A percentile compares a stretch with the other conserved stretches of the same genome.
These are phyloP conservation scores for Blastocystis sp. DNA, from an alignment of 352 stramenopile genomes.

Conservation along the genomic window DNA sequence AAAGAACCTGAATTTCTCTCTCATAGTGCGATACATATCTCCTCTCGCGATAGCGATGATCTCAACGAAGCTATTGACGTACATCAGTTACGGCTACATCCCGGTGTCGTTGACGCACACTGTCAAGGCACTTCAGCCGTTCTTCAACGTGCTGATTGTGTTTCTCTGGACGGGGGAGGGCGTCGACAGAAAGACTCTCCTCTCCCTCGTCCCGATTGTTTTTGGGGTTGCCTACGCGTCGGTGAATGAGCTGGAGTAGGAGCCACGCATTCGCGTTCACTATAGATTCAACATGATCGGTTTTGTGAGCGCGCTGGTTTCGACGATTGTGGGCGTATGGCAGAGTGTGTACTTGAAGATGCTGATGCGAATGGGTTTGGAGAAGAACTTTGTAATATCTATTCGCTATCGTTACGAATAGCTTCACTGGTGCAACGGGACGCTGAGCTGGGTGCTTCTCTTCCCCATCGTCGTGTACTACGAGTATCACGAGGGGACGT, in stretches of 20 bases:
- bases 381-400: constrained; percentile 50
- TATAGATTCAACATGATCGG: constrained; percentile 62
- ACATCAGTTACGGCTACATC: constrained; percentile 61
- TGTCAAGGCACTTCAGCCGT: constrained; percentile 70
- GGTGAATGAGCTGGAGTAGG: constrained; percentile 62
- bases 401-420: neutral
- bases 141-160: constrained; percentile 71
- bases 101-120: constrained; percentile 69
- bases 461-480: constrained; percentile 54
- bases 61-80: constrained; percentile 62
- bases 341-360: constrained; percentile 74
- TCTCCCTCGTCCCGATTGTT: constrained; percentile 70
- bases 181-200: constrained; percentile 29
- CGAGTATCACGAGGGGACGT: constrained; percentile 21
- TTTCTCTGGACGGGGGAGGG: constrained; percentile 64
- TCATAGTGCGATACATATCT: constrained; percentile 30
- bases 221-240: constrained; percentile 71
- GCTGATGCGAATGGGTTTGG: constrained; percentile 63
- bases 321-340: constrained; percentile 64
- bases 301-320: constrained; percentile 67
- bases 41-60: constrained; percentile 59
- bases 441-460: constrained; percentile 46
- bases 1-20: neutral
- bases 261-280: neutral
- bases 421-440: constrained; percentile 66